Percentiles rank a stretch among this genome's conserved stretches.
Conservation (phyloP, 1,284 basidiomycete species). For the Fomes fomentarius region DNA sequence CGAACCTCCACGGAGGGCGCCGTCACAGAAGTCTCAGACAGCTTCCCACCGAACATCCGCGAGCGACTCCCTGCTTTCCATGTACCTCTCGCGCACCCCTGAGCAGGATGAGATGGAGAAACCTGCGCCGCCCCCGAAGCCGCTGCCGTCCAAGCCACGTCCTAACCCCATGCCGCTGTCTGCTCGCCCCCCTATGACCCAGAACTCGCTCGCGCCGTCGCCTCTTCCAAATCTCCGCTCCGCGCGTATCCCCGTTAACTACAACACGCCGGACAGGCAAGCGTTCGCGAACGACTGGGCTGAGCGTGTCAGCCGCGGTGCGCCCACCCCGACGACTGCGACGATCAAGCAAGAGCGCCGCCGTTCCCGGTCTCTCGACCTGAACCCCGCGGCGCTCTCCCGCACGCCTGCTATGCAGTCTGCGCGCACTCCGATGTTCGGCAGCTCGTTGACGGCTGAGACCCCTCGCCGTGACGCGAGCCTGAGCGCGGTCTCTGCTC, state of each 20-base stretch:
- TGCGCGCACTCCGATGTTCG: constrained; percentile 19
- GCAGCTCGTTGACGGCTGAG: constrained; percentile 6
- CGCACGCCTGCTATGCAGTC: constrained; percentile 12
- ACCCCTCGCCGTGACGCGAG: constrained; percentile 16
- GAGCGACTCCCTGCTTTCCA: constrained; percentile 34
- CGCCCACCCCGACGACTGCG: constrained; percentile 15
- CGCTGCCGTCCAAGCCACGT: constrained; percentile 12
- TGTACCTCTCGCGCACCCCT: constrained; percentile 32
- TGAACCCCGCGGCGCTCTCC: constrained; percentile 7
- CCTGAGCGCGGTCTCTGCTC: constrained; percentile 15
- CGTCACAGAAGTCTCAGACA: not conserved
- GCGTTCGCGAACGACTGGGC: constrained; percentile 28
- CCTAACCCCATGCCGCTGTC: constrained; percentile 19
- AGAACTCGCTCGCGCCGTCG: constrained; percentile 17
- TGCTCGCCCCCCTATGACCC: constrained; percentile 16
- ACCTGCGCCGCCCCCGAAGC: constrained; percentile 19
- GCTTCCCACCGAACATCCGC: constrained; percentile 13
- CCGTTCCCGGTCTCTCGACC: constrained; percentile 29
- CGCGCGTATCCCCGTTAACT: constrained; percentile 9
- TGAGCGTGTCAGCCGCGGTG: constrained; percentile 24
- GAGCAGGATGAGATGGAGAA: constrained; percentile 16
- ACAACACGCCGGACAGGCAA: constrained; percentile 12
- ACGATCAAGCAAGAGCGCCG: constrained; percentile 24
- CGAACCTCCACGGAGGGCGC: constrained; percentile 14
- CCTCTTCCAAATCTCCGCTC: constrained; percentile 17